Evolutionary conservation across 2,329 filamentous ascomycete species (phyloP), one percentile per base, ranked within the genome.

Genomic region (Sordariomycetes sp.): DNA sequence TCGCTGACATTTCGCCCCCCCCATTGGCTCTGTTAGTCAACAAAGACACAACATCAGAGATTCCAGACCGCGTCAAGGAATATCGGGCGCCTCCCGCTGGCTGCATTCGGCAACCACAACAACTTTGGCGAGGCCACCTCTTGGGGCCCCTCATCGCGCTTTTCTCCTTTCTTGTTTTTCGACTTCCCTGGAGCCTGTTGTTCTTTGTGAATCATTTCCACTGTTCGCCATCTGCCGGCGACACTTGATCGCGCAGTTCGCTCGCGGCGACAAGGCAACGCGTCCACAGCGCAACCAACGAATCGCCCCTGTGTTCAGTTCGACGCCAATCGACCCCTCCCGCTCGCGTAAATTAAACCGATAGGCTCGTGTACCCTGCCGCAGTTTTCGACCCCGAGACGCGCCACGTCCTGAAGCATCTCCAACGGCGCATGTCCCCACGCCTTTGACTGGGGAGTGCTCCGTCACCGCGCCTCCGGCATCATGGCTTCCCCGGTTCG

Each of bases 401-500:
- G 12, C 46, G 46, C 46, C 46, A 50, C 20, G 11, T 22, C 20
- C 20, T 14, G n/a, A 8, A 50, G 11, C n/a, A 20, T 20, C 22
- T 20, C 18, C 6, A 50, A 12, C 4, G 18, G 20, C 50, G 55
- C 18, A 34, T 57, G 55, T 51, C 43, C 32, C 24, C 43, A 35
- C 55, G 40, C 40, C 55, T 32, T 7, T 57, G 24, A n/a, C 58
- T 55, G 57, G 56, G 57, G 60, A 54, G 54, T 61, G 56, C 20
- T 52, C 24, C 14, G n/a, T 25, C 28, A 37, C 48, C 48, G 22
- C n/a, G 28, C 34, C 2, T 53, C 32, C 55, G 57, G 60, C 66
- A 72, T 59, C 61, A 77, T 77, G 76, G 72, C 73, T 63, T 74
- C 74, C 61, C 73, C 72, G 61, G 67, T 74, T 66, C 67, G 71